Percentiles rank a stretch among this genome's conserved stretches.
Conservation (phyloP, 768 basidiomycete species). For the Mycena rebaudengoi region DNA sequence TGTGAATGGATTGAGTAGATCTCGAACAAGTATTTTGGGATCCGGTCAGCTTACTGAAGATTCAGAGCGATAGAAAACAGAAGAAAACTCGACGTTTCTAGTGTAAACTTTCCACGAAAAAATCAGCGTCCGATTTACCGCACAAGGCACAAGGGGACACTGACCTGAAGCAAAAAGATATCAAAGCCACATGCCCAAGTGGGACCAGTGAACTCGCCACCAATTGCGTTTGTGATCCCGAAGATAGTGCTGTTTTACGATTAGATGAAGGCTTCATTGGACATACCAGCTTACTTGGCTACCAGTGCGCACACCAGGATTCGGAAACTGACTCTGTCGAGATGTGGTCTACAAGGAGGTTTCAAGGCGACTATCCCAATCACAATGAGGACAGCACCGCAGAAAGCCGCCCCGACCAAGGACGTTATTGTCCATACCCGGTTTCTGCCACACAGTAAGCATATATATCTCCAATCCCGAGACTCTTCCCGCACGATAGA, state of each 20-base stretch:
- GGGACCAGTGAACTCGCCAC: conserved; percentile 22
- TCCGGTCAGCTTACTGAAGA: conserved; percentile 29
- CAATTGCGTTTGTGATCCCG: conserved; percentile 27
- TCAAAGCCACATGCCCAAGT: conserved; percentile 28
- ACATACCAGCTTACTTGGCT: conserved; percentile 26
- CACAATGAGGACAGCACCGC: conserved; percentile 25
- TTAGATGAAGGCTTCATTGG: neutral
- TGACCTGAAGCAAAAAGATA: conserved; percentile 26
- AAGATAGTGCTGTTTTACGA: conserved; percentile 34
- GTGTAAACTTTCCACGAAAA: too few relatives aligned
- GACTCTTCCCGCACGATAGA: neutral
- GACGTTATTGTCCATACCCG: conserved; percentile 8
- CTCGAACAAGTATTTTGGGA: too few relatives aligned
- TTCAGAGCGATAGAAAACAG: conserved; percentile 31
- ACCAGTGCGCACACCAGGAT: conserved; percentile 28
- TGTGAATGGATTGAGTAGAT: neutral
- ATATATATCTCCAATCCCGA: neutral
- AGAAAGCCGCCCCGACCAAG: conserved; percentile 25
- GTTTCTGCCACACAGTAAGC: neutral
- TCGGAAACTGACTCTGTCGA: conserved; percentile 33
- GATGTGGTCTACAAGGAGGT: conserved; percentile 10
- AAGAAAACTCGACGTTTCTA: conserved; percentile 31
- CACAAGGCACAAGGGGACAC: too few relatives aligned
- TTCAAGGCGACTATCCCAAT: conserved; percentile 20
- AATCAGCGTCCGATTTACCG: too few relatives aligned